These are phyloP conservation scores for Cryomyces antarcticus DNA, from an alignment of 495 filamentous ascomycete genomes.

Conservation along the genomic window DNA sequence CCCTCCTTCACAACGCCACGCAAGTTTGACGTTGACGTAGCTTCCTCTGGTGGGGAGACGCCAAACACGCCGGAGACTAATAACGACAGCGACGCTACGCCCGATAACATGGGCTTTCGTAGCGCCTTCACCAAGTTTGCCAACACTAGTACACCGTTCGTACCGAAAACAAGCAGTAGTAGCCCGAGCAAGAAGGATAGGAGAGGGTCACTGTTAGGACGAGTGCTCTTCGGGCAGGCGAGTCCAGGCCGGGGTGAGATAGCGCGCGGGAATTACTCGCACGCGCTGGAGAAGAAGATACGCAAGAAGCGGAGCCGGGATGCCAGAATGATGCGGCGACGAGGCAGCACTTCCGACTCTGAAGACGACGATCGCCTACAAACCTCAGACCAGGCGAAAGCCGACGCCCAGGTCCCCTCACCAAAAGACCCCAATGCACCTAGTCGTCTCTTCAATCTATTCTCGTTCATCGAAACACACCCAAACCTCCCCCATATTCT, in stretches of 20 bases:
- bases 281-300: conserved; percentile 28
- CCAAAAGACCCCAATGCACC: neutral
- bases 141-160: conserved; percentile 19
- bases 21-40: conserved; percentile 48
- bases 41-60: conserved; percentile 57
- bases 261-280: conserved; percentile 30
- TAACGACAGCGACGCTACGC: conserved; percentile 47
- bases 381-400: conserved; percentile 3
- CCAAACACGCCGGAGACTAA: conserved; percentile 49
- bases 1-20: conserved; percentile 64
- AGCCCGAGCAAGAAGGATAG: conserved; percentile 3
- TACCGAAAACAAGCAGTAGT: conserved; percentile 1
- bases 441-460: conserved; percentile 29
- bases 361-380: conserved; percentile 18
- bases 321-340: conserved; percentile 19
- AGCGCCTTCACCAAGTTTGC: conserved; percentile 15
- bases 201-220: conserved; percentile 2
- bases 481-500: conserved; percentile 72
- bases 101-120: conserved; percentile 28
- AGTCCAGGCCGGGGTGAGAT: conserved; percentile 38
- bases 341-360: conserved; percentile 39
- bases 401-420: conserved; percentile 1
- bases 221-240: conserved; percentile 5
- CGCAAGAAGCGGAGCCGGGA: conserved; percentile 33
- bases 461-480: conserved; percentile 52